Evolutionary conservation across 129 eudicot genomes (phyloP), one percentile per base, ranked within the genome.

Genomic region (Solidago caesia): DNA sequence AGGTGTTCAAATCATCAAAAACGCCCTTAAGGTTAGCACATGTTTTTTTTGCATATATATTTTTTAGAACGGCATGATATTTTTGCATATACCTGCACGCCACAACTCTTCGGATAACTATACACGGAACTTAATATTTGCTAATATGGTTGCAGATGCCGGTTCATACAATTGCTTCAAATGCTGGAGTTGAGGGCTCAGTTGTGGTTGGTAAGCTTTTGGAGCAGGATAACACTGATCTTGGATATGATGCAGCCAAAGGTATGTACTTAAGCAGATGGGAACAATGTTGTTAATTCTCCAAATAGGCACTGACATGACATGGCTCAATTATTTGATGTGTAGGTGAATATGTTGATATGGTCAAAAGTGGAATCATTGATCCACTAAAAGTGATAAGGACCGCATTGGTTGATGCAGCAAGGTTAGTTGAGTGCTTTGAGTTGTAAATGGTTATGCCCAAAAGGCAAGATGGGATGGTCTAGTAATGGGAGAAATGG

Each of bases 181-280:
- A 90, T 69, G 92, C 92, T n/a, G 96, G 96, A 7, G 93, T 82
- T 0, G 96, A 90, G 65, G 93, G 96, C 43, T 89, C 96, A 16
- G 91, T 87, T 16, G 84, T 90, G 13, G 96, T 90, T 53, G 96
- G 96, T 72, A 90, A 90, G 79, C 86, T 90, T 69, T 69, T 90
- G 85, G 93, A 87, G 74, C 86, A 86, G 77, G 91, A 90, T 2
- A 76, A 85, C 78, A 85, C 85, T 7, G 91, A 90, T 66, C 87
- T 85, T 74, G 96, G 96, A 48, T 90, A 87, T 73, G 93, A 90
- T 80, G 96, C 93, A 7, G 93, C 96, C 52, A 90, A 90, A 87
- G 96, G 96, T 88, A 12, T 6, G 16, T 56, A 56, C 61, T 56
- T 15, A 56, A 56, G 61, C n/a, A 61, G 43, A 61, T 61, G 44